Percentiles rank a stretch among this genome's conserved stretches.
phyloP scores from a whole-genome alignment of 257 asterid species.

The Jacaranda mimosifolia region DNA sequence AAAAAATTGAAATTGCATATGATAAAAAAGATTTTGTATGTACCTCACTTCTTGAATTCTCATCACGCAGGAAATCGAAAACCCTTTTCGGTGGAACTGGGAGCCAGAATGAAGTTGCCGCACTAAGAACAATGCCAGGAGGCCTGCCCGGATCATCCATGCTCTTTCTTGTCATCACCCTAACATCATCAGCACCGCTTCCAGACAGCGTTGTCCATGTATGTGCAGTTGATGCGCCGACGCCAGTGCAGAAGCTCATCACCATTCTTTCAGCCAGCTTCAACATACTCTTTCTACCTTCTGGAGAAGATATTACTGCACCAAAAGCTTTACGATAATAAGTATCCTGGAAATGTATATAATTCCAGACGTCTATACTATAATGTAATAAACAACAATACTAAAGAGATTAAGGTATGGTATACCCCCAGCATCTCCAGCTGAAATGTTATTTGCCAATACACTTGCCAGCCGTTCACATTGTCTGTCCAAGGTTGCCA shows the following conservation, averaged over 20 bases:
- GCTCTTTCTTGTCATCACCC: conserved; percentile 68
- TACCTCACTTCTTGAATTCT: conserved; percentile 66
- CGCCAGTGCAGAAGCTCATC: conserved; percentile 64
- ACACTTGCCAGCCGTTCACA: conserved; percentile 64
- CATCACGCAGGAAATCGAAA: conserved; percentile 62
- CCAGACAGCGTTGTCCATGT: conserved; percentile 65
- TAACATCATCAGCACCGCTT: conserved; percentile 60
- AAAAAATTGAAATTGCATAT: not conserved
- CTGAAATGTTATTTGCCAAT: conserved; percentile 53
- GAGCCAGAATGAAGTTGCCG: conserved; percentile 73
- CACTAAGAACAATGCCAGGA: conserved; percentile 66
- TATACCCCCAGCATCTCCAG: conserved; percentile 58
- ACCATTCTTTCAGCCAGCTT: conserved; percentile 69
- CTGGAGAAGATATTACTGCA: conserved; percentile 57
- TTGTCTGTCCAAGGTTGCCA: conserved; percentile 55
- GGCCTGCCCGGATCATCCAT: conserved; percentile 71
- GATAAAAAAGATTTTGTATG: not conserved
- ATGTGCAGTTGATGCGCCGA: conserved; percentile 69
- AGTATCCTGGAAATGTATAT: no score
- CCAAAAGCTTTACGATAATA: not conserved
- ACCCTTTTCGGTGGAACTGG: conserved; percentile 58
- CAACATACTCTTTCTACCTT: conserved; percentile 59
- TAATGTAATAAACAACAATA: no score
- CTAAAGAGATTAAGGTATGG: no score
- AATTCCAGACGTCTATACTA: no score